These are phyloP conservation scores for Lippia alba DNA, from an alignment of 305 asterid genomes.

Conservation along the genomic window DNA sequence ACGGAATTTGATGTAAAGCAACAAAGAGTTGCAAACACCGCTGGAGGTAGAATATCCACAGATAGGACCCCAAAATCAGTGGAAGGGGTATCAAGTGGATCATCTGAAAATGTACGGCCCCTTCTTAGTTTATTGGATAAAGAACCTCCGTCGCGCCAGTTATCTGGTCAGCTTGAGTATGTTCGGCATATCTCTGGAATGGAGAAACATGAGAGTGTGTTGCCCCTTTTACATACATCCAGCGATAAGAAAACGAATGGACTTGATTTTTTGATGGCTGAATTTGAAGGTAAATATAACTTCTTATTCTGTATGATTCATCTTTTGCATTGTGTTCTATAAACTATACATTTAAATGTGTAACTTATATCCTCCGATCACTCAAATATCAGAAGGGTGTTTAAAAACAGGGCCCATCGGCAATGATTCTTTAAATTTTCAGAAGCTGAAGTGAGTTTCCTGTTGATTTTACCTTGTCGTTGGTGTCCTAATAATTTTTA, in stretches of 20 bases:
- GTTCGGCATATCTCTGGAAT: conserved; percentile 60
- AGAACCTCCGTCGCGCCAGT: conserved; percentile 77
- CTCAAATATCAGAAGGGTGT: conserved; percentile 5
- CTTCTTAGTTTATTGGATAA: conserved; percentile 70
- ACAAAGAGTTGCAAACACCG: conserved; percentile 47
- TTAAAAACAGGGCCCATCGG: conserved; percentile 1
- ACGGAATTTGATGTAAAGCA: conserved; percentile 54
- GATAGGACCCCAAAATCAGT: conserved; percentile 51
- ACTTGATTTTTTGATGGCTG: conserved; percentile 69
- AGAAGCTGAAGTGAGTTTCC: conserved; percentile 10
- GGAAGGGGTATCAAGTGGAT: conserved; percentile 56
- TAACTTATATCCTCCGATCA: background rate
- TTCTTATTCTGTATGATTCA: conserved; percentile 12
- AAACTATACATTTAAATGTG: background rate
- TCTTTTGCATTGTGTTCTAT: background rate
- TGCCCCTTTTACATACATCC: conserved; percentile 68
- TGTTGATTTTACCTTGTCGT: background rate
- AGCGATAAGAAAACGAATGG: conserved; percentile 64
- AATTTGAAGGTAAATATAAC: conserved; percentile 60
- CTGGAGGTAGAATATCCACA: conserved; percentile 46
- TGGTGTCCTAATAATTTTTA: conserved; percentile 24
- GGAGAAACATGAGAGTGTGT: conserved; percentile 63
- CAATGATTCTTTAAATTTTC: background rate
- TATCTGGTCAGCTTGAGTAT: conserved; percentile 77
- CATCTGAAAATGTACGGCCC: conserved; percentile 63